Conservation (phyloP, 768 basidiomycete genomes). For the Calocera cornea region DNA sequence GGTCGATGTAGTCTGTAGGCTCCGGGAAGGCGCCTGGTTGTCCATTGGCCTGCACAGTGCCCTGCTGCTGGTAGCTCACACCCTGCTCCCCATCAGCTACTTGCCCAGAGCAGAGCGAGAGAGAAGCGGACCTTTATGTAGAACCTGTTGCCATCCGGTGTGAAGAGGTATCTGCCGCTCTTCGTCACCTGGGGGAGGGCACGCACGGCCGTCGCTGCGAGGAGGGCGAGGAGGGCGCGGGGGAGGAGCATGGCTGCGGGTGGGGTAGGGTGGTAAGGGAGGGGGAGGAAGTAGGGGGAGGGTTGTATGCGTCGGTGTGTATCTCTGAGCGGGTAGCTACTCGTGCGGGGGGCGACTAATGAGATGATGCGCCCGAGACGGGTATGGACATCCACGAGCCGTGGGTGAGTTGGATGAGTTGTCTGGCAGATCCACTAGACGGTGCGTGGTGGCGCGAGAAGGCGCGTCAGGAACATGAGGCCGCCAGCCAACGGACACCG, state of each 20-base stretch:
- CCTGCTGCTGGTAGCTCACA: slow-evolving; percentile 72
- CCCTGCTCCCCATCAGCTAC: slow-evolving; percentile 26
- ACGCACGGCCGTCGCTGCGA: slow-evolving; percentile 35
- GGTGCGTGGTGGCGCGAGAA: too few species aligned
- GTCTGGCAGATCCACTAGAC: too few species aligned
- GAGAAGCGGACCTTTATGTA: slow-evolving; percentile 47
- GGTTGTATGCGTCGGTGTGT: too few species aligned
- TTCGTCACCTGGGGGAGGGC: slow-evolving; percentile 59
- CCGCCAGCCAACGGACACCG: too few species aligned
- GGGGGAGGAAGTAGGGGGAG: too few species aligned
- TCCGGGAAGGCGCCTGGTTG: slow-evolving; percentile 25
- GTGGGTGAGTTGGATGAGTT: too few species aligned
- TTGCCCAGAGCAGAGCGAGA: neutral
- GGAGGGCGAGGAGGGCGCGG: slow-evolving; percentile 18
- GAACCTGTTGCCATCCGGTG: slow-evolving; percentile 58
- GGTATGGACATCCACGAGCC: too few species aligned
- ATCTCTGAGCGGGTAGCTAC: too few species aligned
- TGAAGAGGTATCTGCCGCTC: slow-evolving; percentile 68
- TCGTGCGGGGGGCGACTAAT: too few species aligned
- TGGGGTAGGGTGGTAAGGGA: neutral
- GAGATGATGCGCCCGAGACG: too few species aligned
- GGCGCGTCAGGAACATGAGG: too few species aligned
- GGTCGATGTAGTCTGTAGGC: slow-evolving; percentile 67
- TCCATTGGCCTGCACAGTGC: slow-evolving; percentile 26
- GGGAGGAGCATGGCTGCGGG: neutral